These are phyloP conservation scores for Clarireedia hainanense DNA, from an alignment of 2,329 filamentous ascomycete genomes.

Conservation along the genomic window DNA sequence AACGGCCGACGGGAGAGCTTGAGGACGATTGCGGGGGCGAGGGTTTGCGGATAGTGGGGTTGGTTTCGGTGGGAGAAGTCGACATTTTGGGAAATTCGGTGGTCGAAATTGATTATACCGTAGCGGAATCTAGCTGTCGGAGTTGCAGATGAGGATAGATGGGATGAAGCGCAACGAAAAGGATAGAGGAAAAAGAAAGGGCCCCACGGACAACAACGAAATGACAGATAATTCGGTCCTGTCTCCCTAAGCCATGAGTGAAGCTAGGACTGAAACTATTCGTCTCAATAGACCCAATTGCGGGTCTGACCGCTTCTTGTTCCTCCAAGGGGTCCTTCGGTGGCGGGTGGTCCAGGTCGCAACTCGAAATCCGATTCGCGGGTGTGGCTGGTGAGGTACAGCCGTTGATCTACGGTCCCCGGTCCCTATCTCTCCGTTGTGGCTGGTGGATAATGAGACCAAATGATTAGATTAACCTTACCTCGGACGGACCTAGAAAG, in stretches of 20 bases:
- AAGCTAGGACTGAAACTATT: constrained; percentile 9
- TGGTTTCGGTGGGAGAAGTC: background rate
- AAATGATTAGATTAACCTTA: background rate
- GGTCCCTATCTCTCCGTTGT: background rate
- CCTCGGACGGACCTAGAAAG: background rate
- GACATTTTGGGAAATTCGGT: background rate
- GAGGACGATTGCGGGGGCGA: background rate
- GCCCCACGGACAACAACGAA: constrained; percentile 6
- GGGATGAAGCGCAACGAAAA: background rate
- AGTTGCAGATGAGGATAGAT: background rate
- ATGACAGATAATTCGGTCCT: constrained; percentile 5
- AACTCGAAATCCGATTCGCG: background rate
- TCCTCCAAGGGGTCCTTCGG: background rate
- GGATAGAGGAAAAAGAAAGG: background rate
- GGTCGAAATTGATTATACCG: background rate
- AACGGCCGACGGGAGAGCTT: background rate
- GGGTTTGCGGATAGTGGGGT: background rate
- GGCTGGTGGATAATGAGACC: no score
- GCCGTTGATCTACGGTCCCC: no score
- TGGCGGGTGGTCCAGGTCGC: background rate
- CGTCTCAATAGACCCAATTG: background rate
- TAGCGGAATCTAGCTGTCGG: background rate
- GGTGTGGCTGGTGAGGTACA: background rate
- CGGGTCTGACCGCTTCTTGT: constrained; percentile 8
- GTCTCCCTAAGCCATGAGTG: background rate